Evolutionary conservation across 768 basidiomycete species (phyloP).

Genomic region (Macrolepiota dolichaula): DNA sequence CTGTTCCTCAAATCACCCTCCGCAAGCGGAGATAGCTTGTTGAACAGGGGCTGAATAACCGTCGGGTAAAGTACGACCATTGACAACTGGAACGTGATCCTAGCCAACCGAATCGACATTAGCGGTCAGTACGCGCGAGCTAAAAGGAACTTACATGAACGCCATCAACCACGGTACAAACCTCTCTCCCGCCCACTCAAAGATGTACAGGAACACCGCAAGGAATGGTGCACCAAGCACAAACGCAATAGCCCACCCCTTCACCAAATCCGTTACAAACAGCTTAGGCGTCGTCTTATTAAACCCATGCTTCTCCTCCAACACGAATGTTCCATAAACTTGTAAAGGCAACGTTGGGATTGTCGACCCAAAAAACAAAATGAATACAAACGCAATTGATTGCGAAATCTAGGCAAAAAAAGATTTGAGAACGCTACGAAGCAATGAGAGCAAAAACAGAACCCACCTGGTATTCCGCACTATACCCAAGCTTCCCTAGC

Average conservation of each 20-base stretch:
- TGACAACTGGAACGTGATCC: conserved; percentile 77
- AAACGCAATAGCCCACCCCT: conserved; percentile 70
- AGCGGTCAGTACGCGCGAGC: not conserved
- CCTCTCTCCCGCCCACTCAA: conserved; percentile 89
- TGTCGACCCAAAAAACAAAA: conserved; percentile 63
- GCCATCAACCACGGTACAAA: conserved; percentile 94
- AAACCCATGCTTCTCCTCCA: conserved; percentile 95
- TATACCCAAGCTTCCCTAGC: conserved; percentile 56
- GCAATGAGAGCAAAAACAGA: not conserved
- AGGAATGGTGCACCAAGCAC: conserved; percentile 83
- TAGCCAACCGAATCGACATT: conserved; percentile 22
- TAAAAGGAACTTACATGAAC: conserved; percentile 65
- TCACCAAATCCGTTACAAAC: conserved; percentile 78
- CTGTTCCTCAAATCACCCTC: conserved; percentile 73
- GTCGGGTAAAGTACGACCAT: conserved; percentile 84
- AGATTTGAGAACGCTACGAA: not conserved
- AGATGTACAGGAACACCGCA: conserved; percentile 82
- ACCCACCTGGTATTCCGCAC: conserved; percentile 69
- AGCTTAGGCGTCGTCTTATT: conserved; percentile 85
- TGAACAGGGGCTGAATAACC: conserved; percentile 94
- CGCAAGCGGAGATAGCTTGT: conserved; percentile 88
- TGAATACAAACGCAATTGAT: conserved; percentile 72
- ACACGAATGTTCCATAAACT: conserved; percentile 86
- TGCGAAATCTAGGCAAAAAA: conserved; percentile 66
- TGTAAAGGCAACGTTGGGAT: conserved; percentile 73